A percentile compares a stretch with the other conserved stretches of the same genome.
phyloP scores from a whole-genome alignment of 306 rosid genomes.

The Boehmeria nivea region DNA sequence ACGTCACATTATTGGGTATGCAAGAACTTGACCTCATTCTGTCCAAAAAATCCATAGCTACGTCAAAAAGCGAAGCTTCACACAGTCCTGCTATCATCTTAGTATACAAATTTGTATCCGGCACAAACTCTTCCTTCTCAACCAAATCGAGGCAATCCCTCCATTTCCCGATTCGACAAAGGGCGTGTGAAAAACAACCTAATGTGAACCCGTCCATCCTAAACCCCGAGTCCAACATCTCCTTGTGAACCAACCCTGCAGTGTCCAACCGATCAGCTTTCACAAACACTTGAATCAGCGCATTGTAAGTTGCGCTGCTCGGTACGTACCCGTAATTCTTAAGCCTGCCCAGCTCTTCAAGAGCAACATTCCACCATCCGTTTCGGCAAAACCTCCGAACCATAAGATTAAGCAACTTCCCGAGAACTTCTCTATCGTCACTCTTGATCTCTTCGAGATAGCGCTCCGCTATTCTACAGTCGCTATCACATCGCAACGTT shows the following conservation, averaged over 20 bases:
- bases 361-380: conserved; percentile 66
- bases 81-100: conserved; percentile 75
- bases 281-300: conserved; percentile 65
- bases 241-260: conserved; percentile 57
- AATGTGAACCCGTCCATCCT: conserved; percentile 55
- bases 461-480: conserved; percentile 30
- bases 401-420: conserved; percentile 59
- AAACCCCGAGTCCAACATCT: conserved; percentile 59
- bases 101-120: conserved; percentile 54
- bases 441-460: conserved; percentile 43
- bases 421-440: conserved; percentile 49
- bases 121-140: conserved; percentile 49
- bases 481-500: conserved; percentile 19
- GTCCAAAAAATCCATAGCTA: conserved; percentile 60
- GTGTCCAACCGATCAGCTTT: conserved; percentile 51
- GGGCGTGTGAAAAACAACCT: conserved; percentile 51
- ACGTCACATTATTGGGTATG: conserved; percentile 66
- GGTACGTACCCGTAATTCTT: conserved; percentile 70
- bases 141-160: conserved; percentile 53
- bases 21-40: conserved; percentile 66
- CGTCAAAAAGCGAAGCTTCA: conserved; percentile 68
- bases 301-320: conserved; percentile 51
- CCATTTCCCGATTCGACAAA: conserved; percentile 53
- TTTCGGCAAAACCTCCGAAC: conserved; percentile 58
- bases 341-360: conserved; percentile 76